Evolutionary conservation across 108 stramenopile species (phyloP).

Genomic region (Epithemia pelagica): DNA sequence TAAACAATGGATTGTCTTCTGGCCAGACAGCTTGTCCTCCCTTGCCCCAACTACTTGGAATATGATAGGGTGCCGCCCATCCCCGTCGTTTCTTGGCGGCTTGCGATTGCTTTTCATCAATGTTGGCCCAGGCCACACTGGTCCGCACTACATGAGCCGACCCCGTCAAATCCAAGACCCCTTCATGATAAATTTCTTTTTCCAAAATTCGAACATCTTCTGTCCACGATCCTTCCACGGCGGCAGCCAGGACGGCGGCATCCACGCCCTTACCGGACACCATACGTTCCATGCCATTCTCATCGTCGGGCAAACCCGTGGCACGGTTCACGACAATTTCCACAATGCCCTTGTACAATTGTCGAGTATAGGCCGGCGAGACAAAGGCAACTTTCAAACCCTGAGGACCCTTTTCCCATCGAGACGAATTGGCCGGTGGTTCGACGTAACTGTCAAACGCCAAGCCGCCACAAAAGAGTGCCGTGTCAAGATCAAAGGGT

Average conservation of each 20-base stretch:
- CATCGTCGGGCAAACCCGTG: constrained; percentile 56
- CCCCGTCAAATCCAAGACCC: constrained; percentile 59
- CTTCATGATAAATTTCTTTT: constrained; percentile 66
- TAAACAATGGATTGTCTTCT: constrained; percentile 56
- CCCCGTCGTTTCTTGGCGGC: constrained; percentile 34
- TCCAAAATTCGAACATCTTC: constrained; percentile 67
- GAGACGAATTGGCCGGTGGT: constrained; percentile 55
- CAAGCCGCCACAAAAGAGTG: constrained; percentile 70
- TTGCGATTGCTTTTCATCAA: constrained; percentile 49
- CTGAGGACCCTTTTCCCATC: constrained; percentile 70
- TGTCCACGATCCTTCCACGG: constrained; percentile 66
- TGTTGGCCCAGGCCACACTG: constrained; percentile 70
- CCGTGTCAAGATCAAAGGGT: constrained; percentile 44
- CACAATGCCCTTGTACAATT: constrained; percentile 61
- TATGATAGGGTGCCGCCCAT: constrained; percentile 58
- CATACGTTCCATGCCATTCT: constrained; percentile 49
- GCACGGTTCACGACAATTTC: constrained; percentile 52
- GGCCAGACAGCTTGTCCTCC: constrained; percentile 68
- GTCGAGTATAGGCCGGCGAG: constrained; percentile 50
- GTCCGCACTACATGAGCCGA: constrained; percentile 72
- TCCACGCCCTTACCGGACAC: constrained; percentile 69
- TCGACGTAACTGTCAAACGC: constrained; percentile 81
- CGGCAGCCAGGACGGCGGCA: constrained; percentile 49
- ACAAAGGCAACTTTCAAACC: constrained; percentile 75
- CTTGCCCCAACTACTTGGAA: constrained; percentile 52